Evolutionary conservation across 2,329 filamentous ascomycete genomes (phyloP).

Genomic region (Colletotrichum sp.): DNA sequence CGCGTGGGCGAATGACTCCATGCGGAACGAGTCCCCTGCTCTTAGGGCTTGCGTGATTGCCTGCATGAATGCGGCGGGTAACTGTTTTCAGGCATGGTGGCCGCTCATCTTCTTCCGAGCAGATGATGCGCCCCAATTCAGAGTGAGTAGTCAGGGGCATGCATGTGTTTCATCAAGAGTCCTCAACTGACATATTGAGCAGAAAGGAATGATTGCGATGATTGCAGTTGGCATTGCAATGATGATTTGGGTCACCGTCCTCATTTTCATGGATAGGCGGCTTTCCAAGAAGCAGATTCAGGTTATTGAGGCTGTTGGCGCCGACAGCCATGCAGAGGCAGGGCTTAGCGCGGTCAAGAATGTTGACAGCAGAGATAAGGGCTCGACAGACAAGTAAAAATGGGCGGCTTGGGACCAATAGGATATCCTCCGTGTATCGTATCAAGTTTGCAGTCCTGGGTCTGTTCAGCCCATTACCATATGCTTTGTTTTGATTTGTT

Average conservation of each 20-base stretch:
- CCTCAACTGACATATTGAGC: neutral
- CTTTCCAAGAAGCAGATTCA: neutral
- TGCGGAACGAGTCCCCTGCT: neutral
- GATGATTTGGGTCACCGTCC: neutral
- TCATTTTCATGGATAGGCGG: neutral
- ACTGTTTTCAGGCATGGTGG: conserved; percentile 2
- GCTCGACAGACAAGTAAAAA: neutral
- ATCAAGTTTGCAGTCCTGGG: no score
- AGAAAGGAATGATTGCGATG: conserved; percentile 2
- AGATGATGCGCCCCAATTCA: neutral
- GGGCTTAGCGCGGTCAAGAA: neutral
- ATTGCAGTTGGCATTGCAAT: neutral
- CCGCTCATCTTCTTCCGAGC: neutral
- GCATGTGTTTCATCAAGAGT: neutral
- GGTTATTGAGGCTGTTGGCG: neutral
- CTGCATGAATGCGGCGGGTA: conserved; percentile 3
- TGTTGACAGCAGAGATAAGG: neutral
- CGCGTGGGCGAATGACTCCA: conserved; percentile 1
- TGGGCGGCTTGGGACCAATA: neutral
- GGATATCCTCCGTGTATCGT: neutral
- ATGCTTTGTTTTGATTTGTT: neutral
- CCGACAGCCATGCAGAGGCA: neutral
- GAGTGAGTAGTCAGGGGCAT: neutral
- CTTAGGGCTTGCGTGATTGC: neutral
- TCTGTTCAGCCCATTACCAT: no score